Evolutionary conservation across 2,329 filamentous ascomycete genomes (phyloP), one percentile per base, ranked within the genome.

Genomic region (Colletotrichum endophyticum): DNA sequence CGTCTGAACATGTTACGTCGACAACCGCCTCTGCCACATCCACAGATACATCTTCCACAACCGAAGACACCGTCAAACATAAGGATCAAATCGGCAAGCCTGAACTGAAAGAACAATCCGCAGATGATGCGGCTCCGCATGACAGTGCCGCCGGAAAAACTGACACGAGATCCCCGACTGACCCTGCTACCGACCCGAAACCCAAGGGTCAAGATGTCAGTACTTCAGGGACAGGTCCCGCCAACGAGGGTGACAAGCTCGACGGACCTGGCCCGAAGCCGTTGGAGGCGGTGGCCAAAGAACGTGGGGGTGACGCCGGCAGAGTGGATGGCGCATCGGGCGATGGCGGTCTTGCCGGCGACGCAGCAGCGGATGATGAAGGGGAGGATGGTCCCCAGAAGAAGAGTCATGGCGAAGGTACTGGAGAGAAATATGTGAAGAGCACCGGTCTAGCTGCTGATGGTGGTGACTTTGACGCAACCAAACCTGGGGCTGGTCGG

Each of bases 401-500:
- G n/a, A 53, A 56, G 28, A 71, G 63, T 12, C 61, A 70, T 8
- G 83, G 84, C 16, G 84, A 88, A 77, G 89, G 88, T 2, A 91
- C 89, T 0, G 91, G 91, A 8, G 89, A 92, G 81, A 81, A 90
- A 79, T 90, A 90, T 75, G 87, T 93, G 78, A 91, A 89, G 83
- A 89, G 88, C 27, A 88, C 87, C 1, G 93, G 93, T 0, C 82
- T 94, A 32, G 84, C 86, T 39, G 91, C 92, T 19, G 92, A 95
- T 53, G 93, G 93, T 1, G 93, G 93, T 8, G 88, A 94, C 79
- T 94, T 94, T 81, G 93, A 94, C 79, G 92, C 91, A 6, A 85
- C 88, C 9, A 89, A 89, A 75, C 89, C 92, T 0, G 93, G 93
- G 13, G 93, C 93, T 13, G 92, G 92, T 5, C 85, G 84, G 44